Evolutionary conservation across 129 eudicot species (phyloP).

Genomic region (Oenanthe sinensis): DNA sequence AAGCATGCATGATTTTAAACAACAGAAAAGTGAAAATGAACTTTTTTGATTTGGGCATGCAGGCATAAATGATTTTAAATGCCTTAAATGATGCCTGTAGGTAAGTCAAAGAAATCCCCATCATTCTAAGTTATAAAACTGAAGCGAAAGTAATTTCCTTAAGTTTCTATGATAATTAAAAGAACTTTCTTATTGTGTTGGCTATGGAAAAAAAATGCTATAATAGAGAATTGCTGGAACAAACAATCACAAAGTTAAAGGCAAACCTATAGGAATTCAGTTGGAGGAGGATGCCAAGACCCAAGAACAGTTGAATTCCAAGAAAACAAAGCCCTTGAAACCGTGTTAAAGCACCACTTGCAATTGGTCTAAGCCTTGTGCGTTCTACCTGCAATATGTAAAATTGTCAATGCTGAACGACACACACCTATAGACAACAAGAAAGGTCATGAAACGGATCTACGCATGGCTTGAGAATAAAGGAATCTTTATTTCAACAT

Average conservation of each 20-base stretch:
- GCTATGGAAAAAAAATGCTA: background rate
- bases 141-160: background rate
- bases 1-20: background rate
- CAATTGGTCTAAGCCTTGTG: constrained; percentile 83
- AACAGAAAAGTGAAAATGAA: background rate
- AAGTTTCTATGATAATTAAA: background rate
- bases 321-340: constrained; percentile 81
- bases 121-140: background rate
- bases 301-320: constrained; percentile 78
- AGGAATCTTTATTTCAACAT: background rate
- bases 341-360: constrained; percentile 87
- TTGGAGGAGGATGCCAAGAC: constrained; percentile 93
- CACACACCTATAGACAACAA: background rate
- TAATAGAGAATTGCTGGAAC: constrained; percentile 7
- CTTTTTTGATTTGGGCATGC: background rate
- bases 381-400: constrained; percentile 72
- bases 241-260: constrained; percentile 9
- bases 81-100: background rate
- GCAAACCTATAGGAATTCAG: constrained; percentile 69
- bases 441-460: background rate
- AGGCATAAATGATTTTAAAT: background rate
- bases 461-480: background rate
- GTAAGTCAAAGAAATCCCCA: background rate
- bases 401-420: background rate
- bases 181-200: background rate